Evolutionary conservation across 2,329 filamentous ascomycete genomes (phyloP), one percentile per base, ranked within the genome.

Genomic region (Epichloe gansuensis): DNA sequence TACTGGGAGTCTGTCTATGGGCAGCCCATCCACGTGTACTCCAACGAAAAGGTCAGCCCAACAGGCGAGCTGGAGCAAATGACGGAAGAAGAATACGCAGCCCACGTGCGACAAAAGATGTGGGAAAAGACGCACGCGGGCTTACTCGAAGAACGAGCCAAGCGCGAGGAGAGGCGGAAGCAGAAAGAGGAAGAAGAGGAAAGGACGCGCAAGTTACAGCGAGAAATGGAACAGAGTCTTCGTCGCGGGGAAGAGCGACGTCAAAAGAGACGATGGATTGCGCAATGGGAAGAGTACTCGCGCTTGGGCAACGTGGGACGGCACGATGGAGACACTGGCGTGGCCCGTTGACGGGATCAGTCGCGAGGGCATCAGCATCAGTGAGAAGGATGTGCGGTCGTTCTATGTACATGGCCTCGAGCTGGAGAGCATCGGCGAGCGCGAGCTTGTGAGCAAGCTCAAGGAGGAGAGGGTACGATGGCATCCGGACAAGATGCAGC

Each of bases 1-100:
- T 98, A 93, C 72, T 98, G 93, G 93, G 86, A 96, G 67, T 81
- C 82, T 15, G 88, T 98, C n/a, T 98, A 97, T 69, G 91, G 90
- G 1, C 91, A 97, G 66, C 91, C 93, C 0, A 86, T 97, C 48
- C 90, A 96, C 68, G 80, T 82, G 6, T 96, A 94, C 65, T 65
- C 80, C 0, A 74, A 78, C 28, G 68, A 73, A 48, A 57, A 62
- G 5, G 63, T 68, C 8, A 73, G 70, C 54, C 68, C 71, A 60
- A 68, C 57, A 62, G 78, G 78, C 56, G 67, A 82, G 62, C 73
- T 95, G 12, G 89, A 95, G 67, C 77, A 76, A 57, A 97, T 97
- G 91, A 83, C 76, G 8, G 93, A 97, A 60, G 91, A 97, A 31
- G 87, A 96, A 66, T 98, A 97, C 65, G 86, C 88, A 0, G 75